Evolutionary conservation across 768 basidiomycete genomes (phyloP).

Genomic region (Boletus sp.): DNA sequence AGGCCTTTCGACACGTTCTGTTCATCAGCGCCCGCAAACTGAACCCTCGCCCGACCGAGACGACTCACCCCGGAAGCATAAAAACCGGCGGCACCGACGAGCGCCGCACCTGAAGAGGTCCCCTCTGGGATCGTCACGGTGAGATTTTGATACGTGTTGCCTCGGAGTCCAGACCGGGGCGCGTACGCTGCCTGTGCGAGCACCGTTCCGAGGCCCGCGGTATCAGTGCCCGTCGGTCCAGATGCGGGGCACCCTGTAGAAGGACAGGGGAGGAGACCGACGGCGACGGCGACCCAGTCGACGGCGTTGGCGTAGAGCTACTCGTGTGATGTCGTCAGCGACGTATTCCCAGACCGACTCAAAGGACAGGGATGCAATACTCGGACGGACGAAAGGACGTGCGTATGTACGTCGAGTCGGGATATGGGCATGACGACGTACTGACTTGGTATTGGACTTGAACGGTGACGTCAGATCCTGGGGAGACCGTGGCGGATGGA

Average conservation of each 20-base stretch:
- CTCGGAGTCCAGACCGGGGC: conserved; percentile 26
- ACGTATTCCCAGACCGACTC: no score
- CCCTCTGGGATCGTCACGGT: conserved; percentile 34
- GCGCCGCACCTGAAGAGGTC: conserved; percentile 25
- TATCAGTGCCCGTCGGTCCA: conserved; percentile 12
- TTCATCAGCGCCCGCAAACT: not conserved
- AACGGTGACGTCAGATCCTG: conserved; percentile 39
- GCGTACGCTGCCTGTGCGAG: conserved; percentile 42
- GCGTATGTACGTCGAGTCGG: not conserved
- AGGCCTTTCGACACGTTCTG: not conserved
- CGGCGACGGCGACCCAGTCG: conserved; percentile 37
- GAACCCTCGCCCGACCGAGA: no score
- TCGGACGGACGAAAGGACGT: not conserved
- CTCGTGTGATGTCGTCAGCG: not conserved
- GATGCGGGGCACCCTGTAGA: conserved; percentile 13
- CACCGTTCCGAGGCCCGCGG: conserved; percentile 32
- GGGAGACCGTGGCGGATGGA: conserved; percentile 29
- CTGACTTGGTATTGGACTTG: conserved; percentile 45
- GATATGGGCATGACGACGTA: conserved; percentile 10
- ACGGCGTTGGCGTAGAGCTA: conserved; percentile 15
- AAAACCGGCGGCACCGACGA: conserved; percentile 32
- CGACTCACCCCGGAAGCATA: conserved; percentile 34
- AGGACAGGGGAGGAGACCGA: conserved; percentile 37
- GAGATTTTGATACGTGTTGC: conserved; percentile 41
- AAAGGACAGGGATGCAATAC: no score